These are phyloP conservation scores for Amanita phalloides DNA, from an alignment of 768 basidiomycete genomes.

Conservation along the genomic window DNA sequence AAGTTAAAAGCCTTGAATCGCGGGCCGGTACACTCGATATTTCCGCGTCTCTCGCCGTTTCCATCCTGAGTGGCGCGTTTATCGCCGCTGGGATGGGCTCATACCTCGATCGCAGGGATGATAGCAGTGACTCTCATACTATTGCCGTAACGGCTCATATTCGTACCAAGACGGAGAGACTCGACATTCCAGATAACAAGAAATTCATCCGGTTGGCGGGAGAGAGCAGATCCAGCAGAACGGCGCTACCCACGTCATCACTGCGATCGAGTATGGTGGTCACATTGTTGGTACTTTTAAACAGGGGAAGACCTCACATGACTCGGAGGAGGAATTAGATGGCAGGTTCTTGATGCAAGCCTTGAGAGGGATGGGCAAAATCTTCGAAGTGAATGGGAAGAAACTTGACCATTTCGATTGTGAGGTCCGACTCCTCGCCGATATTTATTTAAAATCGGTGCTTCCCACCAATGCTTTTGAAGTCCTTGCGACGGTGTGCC, in stretches of 20 bases:
- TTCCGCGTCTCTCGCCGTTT: conserved; percentile 20
- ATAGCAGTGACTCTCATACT: conserved; percentile 6
- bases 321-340: background rate
- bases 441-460: background rate
- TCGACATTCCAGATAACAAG: conserved; percentile 1
- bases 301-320: conserved; percentile 1
- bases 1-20: background rate
- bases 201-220: background rate
- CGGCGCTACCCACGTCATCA: conserved; percentile 11
- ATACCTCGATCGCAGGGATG: conserved; percentile 6
- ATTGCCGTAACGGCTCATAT: conserved; percentile 4
- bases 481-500: conserved; percentile 10
- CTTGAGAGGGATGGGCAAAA: conserved; percentile 6
- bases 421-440: background rate
- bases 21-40: background rate
- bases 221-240: background rate
- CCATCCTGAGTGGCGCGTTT: conserved; percentile 1
- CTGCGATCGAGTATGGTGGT: conserved; percentile 10
- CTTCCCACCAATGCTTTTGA: conserved; percentile 8
- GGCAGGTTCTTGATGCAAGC: background rate
- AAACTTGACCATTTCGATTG: background rate
- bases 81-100: conserved; percentile 3
- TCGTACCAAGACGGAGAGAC: conserved; percentile 4
- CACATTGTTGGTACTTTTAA: conserved; percentile 8
- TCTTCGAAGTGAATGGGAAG: conserved; percentile 5